Conservation (phyloP, 106 monocot genomes). For the Phalaenopsis equestris region DNA sequence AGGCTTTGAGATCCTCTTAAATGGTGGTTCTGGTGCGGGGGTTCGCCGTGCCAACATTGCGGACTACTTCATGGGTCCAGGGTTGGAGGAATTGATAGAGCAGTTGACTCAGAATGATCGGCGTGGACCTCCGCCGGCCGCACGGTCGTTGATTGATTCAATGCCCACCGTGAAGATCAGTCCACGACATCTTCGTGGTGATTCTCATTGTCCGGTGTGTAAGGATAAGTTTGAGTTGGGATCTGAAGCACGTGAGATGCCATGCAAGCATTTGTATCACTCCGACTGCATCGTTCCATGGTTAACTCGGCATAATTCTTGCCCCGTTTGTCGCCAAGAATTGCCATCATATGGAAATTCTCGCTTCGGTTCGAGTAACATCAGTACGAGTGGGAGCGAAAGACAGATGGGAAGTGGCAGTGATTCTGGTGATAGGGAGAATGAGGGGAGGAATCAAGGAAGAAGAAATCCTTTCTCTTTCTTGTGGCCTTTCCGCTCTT, state of each 20-base stretch:
- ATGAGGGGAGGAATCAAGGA: constrained; percentile 18
- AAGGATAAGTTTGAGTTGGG: constrained; percentile 83
- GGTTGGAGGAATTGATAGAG: constrained; percentile 48
- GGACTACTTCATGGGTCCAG: constrained; percentile 45
- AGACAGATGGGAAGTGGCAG: constrained; percentile 9
- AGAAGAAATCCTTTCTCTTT: constrained; percentile 50
- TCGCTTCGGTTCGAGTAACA: constrained; percentile 13
- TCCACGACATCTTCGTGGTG: constrained; percentile 57
- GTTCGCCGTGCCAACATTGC: constrained; percentile 18
- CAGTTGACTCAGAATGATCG: constrained; percentile 27
- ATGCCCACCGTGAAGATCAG: constrained; percentile 68
- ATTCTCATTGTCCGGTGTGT: constrained; percentile 83
- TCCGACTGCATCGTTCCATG: constrained; percentile 82
- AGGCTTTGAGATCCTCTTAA: constrained; percentile 35
- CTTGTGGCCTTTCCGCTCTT: constrained; percentile 57
- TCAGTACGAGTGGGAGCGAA: background rate
- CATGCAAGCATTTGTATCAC: constrained; percentile 85
- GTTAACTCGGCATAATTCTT: constrained; percentile 83
- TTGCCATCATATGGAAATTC: constrained; percentile 29
- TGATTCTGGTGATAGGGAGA: constrained; percentile 6
- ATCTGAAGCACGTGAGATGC: constrained; percentile 63
- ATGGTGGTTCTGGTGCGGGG: constrained; percentile 24
- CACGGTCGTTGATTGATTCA: constrained; percentile 58
- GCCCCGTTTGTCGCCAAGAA: constrained; percentile 75
- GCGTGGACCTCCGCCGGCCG: constrained; percentile 64